A percentile compares a stretch with the other conserved stretches of the same genome.
Evolutionary conservation across 495 filamentous ascomycete species (phyloP).

Genomic region (Mytilinidion resinicola): DNA sequence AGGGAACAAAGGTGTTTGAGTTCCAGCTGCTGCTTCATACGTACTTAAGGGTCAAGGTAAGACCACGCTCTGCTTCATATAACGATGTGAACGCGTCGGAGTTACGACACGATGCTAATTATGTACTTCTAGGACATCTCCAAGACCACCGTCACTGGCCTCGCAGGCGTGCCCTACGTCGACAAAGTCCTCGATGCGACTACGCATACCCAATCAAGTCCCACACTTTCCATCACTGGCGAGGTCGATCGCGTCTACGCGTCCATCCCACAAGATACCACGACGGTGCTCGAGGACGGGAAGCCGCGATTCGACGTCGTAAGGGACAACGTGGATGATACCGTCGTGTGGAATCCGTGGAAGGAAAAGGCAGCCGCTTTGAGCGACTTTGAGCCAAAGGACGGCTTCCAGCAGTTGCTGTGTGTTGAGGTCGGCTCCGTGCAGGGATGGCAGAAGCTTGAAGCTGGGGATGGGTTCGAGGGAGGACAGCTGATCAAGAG

Average conservation of each 20-base stretch:
- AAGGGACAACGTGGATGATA: conserved; percentile 73
- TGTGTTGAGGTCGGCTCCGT: conserved; percentile 91
- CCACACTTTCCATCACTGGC: conserved; percentile 53
- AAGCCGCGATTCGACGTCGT: conserved; percentile 61
- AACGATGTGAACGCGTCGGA: too few relatives aligned
- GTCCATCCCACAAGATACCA: conserved; percentile 39
- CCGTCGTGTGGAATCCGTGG: conserved; percentile 99
- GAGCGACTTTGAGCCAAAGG: conserved; percentile 81
- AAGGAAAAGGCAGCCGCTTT: conserved; percentile 71
- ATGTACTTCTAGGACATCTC: conserved; percentile 47
- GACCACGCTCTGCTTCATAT: conserved; percentile 14
- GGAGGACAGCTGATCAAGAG: conserved; percentile 69
- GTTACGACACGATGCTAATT: neutral
- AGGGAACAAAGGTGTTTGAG: conserved; percentile 72
- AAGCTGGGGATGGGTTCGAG: conserved; percentile 82
- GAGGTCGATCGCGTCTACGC: conserved; percentile 81
- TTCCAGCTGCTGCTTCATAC: conserved; percentile 90
- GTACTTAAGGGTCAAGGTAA: conserved; percentile 74
- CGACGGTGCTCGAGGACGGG: conserved; percentile 56
- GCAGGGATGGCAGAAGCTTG: conserved; percentile 70
- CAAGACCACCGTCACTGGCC: conserved; percentile 59
- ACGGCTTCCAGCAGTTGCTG: conserved; percentile 84
- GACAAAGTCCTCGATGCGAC: conserved; percentile 70
- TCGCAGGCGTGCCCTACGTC: conserved; percentile 64
- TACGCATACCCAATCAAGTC: conserved; percentile 49